Base-by-base conservation (phyloP, 441 rosid genomes). In the Kokia cookei region DNA sequence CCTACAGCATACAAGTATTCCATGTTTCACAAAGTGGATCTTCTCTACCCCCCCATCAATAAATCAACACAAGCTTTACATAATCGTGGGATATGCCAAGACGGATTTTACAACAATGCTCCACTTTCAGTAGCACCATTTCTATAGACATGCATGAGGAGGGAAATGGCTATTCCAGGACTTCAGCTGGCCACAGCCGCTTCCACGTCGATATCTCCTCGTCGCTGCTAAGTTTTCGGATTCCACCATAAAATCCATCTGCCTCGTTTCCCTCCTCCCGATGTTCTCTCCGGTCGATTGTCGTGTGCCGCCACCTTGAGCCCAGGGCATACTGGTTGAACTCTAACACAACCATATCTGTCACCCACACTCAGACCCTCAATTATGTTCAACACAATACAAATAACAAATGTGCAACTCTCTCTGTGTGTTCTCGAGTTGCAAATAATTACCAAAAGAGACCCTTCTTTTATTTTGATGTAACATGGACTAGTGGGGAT, bases 181-280 rank as follows among this genome's bases (percentile, higher is more conserved):
- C 72, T 60, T 87, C 86, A 50, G 75, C 58, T 19, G 97, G 97
- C 96, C 96, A 91, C 24, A 90, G 88, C 74, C 55, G 79, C 73
- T 82, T 88, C 97, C 97, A 92, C 59, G 75, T 86, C 40, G 73
- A 77, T 67, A 92, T 90, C 78, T 94, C 97, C 77, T 83, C 83
- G 48, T 76, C 74, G 32, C 66, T 71, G 10, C 22, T 50, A 29
- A 89, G 83, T 85, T 86, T 88, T 68, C 93, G 9, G 40, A 59
- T 59, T 59, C 96, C 97, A 53, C 97, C 99, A 54, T 94, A 94
- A 73, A 93, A 94, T n/a, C 99, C 99, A 22, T 92, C 91, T 29
- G 82, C 94, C 72, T 91, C 97, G 35, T 86, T 84, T 12, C 99
- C 98, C 80, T 89, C 90, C 76, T 94, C 99, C 53, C 85, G 75